Evolutionary conservation across 345 rosid genomes (phyloP).

Genomic region (Microthlaspi erraticum): DNA sequence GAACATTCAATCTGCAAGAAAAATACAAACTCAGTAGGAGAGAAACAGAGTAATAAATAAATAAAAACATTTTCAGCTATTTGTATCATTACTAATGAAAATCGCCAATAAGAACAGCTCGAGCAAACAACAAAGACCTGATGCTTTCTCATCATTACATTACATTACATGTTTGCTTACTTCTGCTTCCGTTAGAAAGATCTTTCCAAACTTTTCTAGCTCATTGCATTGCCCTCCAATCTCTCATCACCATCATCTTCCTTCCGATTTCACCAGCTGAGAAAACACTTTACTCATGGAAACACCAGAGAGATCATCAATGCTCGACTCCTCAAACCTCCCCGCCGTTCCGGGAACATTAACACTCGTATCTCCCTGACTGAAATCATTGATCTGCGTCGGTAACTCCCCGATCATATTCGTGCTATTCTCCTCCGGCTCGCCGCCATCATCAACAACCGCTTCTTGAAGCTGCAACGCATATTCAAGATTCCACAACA

Average conservation of each 20-base stretch:
- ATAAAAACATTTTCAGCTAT: background rate
- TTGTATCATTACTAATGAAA: slow-evolving; percentile 22
- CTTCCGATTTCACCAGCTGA: slow-evolving; percentile 88
- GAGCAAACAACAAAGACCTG: slow-evolving; percentile 18
- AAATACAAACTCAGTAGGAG: slow-evolving; percentile 28
- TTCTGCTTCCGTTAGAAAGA: slow-evolving; percentile 1
- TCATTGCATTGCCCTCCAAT: slow-evolving; percentile 10
- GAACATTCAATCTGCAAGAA: slow-evolving; percentile 17
- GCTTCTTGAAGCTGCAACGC: slow-evolving; percentile 48
- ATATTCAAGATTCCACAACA: slow-evolving; percentile 45
- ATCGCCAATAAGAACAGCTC: slow-evolving; percentile 17
- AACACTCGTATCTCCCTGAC: slow-evolving; percentile 54
- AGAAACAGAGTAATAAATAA: background rate
- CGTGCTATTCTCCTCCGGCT: slow-evolving; percentile 80
- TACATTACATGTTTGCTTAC: slow-evolving; percentile 22
- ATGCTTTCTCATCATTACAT: background rate
- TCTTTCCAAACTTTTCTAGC: background rate
- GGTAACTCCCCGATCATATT: slow-evolving; percentile 81
- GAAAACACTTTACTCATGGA: slow-evolving; percentile 93
- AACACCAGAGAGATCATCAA: slow-evolving; percentile 67
- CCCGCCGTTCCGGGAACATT: slow-evolving; percentile 42
- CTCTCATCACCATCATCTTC: slow-evolving; percentile 52
- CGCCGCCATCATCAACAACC: slow-evolving; percentile 59
- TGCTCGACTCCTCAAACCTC: slow-evolving; percentile 56
- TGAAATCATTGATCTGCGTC: slow-evolving; percentile 67